A percentile compares a stretch with the other conserved stretches of the same genome.
Conservation (phyloP, 1,284 basidiomycete genomes). For the Ustilago sp. region DNA sequence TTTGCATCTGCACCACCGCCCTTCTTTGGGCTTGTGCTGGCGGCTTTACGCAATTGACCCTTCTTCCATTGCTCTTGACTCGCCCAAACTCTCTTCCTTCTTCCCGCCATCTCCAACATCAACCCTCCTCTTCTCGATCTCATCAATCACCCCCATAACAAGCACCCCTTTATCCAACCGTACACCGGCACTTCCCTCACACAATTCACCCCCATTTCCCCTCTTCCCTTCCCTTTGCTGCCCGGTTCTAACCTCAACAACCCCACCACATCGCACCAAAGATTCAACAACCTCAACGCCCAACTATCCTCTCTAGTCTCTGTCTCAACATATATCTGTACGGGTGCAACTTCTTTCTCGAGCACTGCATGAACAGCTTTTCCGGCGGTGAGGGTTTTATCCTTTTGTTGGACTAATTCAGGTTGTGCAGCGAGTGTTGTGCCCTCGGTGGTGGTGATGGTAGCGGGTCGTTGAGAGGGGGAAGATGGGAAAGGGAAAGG, state of each 20-base stretch:
- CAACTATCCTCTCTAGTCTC: conserved; percentile 77
- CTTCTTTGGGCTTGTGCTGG: not conserved
- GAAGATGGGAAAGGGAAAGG: conserved; percentile 54
- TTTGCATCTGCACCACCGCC: not conserved
- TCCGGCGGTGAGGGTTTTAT: conserved; percentile 38
- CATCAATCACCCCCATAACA: conserved; percentile 64
- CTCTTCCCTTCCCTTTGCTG: conserved; percentile 2
- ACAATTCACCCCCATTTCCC: conserved; percentile 22
- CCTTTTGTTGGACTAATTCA: conserved; percentile 31
- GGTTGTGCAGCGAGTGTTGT: conserved; percentile 37
- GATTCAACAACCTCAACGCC: conserved; percentile 75
- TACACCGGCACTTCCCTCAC: conserved; percentile 63
- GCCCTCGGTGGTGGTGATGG: conserved; percentile 57
- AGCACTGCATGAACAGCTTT: conserved; percentile 80
- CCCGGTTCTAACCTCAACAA: conserved; percentile 17
- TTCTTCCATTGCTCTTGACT: conserved; percentile 60
- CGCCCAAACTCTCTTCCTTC: conserved; percentile 20
- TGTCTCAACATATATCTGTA: conserved; percentile 72
- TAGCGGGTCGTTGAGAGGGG: conserved; percentile 49
- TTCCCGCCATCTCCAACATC: not conserved
- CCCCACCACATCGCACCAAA: conserved; percentile 43
- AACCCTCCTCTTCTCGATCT: conserved; percentile 41
- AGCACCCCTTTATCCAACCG: conserved; percentile 55
- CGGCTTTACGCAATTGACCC: conserved; percentile 23
- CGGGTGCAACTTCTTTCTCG: conserved; percentile 79